phyloP scores from a whole-genome alignment of 2,329 filamentous ascomycete species.

The Penicillium digitatum region DNA sequence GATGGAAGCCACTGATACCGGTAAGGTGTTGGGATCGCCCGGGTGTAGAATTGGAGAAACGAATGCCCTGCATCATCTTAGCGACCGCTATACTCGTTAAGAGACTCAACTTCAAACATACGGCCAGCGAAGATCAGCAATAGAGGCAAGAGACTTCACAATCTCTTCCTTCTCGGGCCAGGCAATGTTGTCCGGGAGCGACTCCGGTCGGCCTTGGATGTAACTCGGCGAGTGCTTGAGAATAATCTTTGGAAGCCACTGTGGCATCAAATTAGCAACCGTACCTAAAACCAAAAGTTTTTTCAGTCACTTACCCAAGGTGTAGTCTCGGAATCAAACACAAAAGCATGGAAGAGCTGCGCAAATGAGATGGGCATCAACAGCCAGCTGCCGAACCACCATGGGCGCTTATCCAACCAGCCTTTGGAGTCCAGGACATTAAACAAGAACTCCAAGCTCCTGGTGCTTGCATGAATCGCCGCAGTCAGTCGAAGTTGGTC shows the following conservation, averaged over 20 bases:
- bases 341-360: conserved; percentile 69
- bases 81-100: background rate
- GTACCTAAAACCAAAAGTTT: conserved; percentile 12
- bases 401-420: conserved; percentile 64
- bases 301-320: conserved; percentile 50
- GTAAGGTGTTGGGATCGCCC: conserved; percentile 52
- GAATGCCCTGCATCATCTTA: conserved; percentile 56
- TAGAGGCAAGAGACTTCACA: conserved; percentile 73
- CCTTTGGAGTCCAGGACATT: conserved; percentile 75
- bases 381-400: conserved; percentile 83
- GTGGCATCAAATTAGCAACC: conserved; percentile 3
- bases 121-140: conserved; percentile 81
- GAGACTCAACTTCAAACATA: conserved; percentile 44
- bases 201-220: conserved; percentile 66
- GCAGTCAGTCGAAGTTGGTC: conserved; percentile 71
- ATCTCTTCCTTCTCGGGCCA: conserved; percentile 78
- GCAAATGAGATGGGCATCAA: conserved; percentile 72
- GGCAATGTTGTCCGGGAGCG: conserved; percentile 60
- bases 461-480: conserved; percentile 75
- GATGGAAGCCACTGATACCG: conserved; percentile 65
- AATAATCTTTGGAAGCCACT: conserved; percentile 63
- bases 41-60: conserved; percentile 85
- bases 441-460: conserved; percentile 80
- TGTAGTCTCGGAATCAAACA: conserved; percentile 73
- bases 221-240: conserved; percentile 71